Conservation (phyloP, 1,139 yeast species). For the Saccharomyces hybrid region DNA sequence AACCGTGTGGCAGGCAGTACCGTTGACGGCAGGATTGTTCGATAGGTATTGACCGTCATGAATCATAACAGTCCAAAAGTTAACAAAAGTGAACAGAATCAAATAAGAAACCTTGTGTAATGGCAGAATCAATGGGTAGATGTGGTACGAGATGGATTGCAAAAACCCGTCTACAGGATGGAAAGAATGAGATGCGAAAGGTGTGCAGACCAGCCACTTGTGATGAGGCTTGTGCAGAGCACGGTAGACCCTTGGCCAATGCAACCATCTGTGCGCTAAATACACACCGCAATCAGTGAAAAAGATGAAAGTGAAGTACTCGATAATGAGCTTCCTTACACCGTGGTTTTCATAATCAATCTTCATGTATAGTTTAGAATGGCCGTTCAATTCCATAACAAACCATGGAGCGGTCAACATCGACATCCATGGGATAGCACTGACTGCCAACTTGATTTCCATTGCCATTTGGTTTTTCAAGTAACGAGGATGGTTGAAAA, state of each 20-base stretch:
- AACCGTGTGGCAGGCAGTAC: conserved; percentile 96
- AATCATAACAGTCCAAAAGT: conserved; percentile 97
- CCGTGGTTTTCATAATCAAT: conserved; percentile 62
- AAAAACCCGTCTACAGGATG: conserved; percentile 95
- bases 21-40: conserved; percentile 88
- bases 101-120: conserved; percentile 81
- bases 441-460: conserved; percentile 70
- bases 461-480: conserved; percentile 83
- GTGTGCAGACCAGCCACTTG: conserved; percentile 98
- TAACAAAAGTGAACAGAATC: conserved; percentile 76
- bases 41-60: conserved; percentile 96
- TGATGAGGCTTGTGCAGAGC: conserved; percentile 94
- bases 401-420: conserved; percentile 84
- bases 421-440: conserved; percentile 88
- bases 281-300: conserved; percentile 93
- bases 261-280: conserved; percentile 84
- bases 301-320: conserved; percentile 71
- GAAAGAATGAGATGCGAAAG: conserved; percentile 97
- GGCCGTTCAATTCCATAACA: conserved; percentile 72
- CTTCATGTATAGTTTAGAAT: conserved; percentile 66
- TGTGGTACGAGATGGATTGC: conserved; percentile 88
- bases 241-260: conserved; percentile 85
- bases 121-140: conserved; percentile 87
- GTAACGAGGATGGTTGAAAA: conserved; percentile 93
- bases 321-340: conserved; percentile 54